These are phyloP conservation scores for Tothia fuscella DNA, from an alignment of 2,329 filamentous ascomycete species.

Conservation along the genomic window DNA sequence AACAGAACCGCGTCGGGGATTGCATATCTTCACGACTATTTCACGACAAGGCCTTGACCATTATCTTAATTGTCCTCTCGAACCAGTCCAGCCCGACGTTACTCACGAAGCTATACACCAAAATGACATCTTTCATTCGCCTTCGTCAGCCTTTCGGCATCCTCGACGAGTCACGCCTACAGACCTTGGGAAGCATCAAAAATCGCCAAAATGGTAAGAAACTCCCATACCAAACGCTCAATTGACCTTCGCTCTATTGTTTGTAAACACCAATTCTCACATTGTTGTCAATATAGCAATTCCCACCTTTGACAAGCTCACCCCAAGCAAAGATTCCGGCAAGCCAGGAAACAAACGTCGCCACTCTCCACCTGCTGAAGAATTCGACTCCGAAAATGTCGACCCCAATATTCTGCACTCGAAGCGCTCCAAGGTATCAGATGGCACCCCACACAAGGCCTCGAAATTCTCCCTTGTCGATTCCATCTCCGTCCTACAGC, in stretches of 20 bases:
- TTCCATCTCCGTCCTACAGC: slow-evolving; percentile 14
- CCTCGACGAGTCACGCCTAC: slow-evolving; percentile 55
- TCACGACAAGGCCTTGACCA: background rate
- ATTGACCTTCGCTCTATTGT: slow-evolving; percentile 9
- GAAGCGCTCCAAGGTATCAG: slow-evolving; percentile 39
- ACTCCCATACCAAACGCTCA: slow-evolving; percentile 2
- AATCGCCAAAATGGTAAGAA: slow-evolving; percentile 56
- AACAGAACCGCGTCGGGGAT: background rate
- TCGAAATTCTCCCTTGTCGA: slow-evolving; percentile 27
- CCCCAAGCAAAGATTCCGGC: background rate
- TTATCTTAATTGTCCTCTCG: background rate
- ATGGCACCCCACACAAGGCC: slow-evolving; percentile 26
- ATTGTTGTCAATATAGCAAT: slow-evolving; percentile 13
- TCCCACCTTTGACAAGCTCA: slow-evolving; percentile 2
- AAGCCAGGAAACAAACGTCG: slow-evolving; percentile 34
- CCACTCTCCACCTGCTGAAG: slow-evolving; percentile 29
- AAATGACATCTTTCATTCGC: slow-evolving; percentile 23
- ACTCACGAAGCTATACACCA: background rate
- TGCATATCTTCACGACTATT: background rate
- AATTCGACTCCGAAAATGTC: slow-evolving; percentile 45
- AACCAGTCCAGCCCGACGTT: background rate
- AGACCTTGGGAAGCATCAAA: slow-evolving; percentile 62
- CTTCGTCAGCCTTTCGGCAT: slow-evolving; percentile 65
- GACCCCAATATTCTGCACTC: slow-evolving; percentile 40
- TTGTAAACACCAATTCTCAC: too few relatives aligned